Evolutionary conservation across 169 alveolate species (phyloP).

Genomic region (Cryptosporidium baileyi): DNA sequence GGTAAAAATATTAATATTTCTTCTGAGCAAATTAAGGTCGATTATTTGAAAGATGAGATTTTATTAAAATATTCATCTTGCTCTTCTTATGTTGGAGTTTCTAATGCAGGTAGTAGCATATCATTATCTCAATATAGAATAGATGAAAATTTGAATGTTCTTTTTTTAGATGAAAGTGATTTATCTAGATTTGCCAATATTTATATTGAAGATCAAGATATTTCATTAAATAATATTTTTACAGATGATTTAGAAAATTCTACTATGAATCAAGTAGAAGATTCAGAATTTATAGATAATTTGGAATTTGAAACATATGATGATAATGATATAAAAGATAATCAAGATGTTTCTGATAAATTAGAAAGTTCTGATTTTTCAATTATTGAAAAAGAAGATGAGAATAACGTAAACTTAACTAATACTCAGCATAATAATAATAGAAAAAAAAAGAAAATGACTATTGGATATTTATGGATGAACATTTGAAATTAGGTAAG

Average conservation of each 20-base stretch:
- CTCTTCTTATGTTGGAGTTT: constrained; percentile 58
- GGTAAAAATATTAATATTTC: constrained; percentile 31
- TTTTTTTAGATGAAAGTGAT: constrained; percentile 56
- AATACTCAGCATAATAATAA: no score
- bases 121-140: constrained; percentile 49
- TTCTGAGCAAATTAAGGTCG: neutral
- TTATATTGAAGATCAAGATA: neutral
- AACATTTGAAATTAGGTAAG: constrained; percentile 49
- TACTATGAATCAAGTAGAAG: neutral
- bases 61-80: neutral
- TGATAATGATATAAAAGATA: neutral
- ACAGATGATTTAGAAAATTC: neutral
- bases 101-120: constrained; percentile 10
- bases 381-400: neutral
- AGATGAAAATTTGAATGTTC: constrained; percentile 3
- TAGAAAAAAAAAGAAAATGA: constrained; percentile 2
- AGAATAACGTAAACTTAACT: neutral
- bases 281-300: neutral
- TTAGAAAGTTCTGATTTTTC: neutral
- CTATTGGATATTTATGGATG: constrained; percentile 36
- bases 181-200: neutral
- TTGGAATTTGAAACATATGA: neutral
- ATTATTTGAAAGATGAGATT: neutral
- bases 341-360: neutral
- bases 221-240: neutral